phyloP scores from a whole-genome alignment of 208 protist genomes.

The Leishmania mexicana region DNA sequence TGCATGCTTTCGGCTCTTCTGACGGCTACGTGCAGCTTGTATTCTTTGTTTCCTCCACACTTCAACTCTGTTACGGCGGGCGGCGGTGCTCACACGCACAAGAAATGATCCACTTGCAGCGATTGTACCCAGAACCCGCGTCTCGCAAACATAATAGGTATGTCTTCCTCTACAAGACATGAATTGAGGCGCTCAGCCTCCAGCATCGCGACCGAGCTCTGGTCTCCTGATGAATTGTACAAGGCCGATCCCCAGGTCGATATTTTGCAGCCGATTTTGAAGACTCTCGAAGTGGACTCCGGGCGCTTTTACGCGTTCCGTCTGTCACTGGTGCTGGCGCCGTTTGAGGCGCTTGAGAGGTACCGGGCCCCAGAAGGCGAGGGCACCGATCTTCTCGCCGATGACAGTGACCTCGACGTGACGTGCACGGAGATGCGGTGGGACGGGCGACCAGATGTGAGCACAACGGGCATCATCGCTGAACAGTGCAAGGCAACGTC shows the following conservation, averaged over 20 bases:
- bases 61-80: background rate
- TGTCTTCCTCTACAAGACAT: constrained; percentile 1
- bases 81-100: background rate
- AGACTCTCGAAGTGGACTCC: constrained; percentile 14
- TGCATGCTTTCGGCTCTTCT: background rate
- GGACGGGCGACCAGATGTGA: constrained; percentile 5
- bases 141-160: background rate
- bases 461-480: constrained; percentile 24
- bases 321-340: constrained; percentile 20
- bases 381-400: background rate
- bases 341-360: constrained; percentile 30
- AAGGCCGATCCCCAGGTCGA: constrained; percentile 19
- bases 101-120: background rate
- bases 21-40: background rate
- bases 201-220: constrained; percentile 22
- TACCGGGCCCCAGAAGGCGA: constrained; percentile 17
- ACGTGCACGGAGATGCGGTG: constrained; percentile 15
- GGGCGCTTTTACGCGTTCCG: constrained; percentile 17
- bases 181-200: constrained; percentile 16
- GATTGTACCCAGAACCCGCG: background rate
- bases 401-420: constrained; percentile 12
- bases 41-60: background rate
- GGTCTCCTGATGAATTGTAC: constrained; percentile 36
- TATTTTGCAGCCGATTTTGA: constrained; percentile 21
- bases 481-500: constrained; percentile 29